These are phyloP conservation scores for Cladophialophora psammophila DNA, from an alignment of 2,329 filamentous ascomycete genomes.

Conservation along the genomic window DNA sequence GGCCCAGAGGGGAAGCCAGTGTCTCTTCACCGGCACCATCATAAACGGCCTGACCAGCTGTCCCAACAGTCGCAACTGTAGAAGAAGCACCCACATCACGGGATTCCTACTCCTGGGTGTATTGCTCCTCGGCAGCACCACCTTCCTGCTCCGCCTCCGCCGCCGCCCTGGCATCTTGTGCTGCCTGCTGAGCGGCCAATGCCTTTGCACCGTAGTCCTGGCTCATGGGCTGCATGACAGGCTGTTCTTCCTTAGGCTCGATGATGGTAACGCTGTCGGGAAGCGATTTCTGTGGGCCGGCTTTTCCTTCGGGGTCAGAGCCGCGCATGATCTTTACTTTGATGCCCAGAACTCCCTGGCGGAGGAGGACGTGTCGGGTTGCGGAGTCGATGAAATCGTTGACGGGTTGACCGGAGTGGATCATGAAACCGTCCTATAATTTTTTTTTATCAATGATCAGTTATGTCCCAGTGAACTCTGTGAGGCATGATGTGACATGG, in stretches of 20 bases:
- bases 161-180: conserved; percentile 64
- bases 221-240: conserved; percentile 91
- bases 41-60: conserved; percentile 8
- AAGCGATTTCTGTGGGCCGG: conserved; percentile 94
- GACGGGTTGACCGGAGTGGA: conserved; percentile 99
- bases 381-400: conserved; percentile 99
- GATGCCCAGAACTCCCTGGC: conserved; percentile 99
- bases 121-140: conserved; percentile 49
- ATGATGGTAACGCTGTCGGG: conserved; percentile 99
- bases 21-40: conserved; percentile 17
- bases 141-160: conserved; percentile 43
- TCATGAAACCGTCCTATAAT: conserved; percentile 93
- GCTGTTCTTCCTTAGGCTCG: conserved; percentile 99
- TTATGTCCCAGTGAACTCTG: conserved; percentile 8
- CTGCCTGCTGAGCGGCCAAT: conserved; percentile 65
- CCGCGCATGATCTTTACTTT: conserved; percentile 99
- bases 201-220: conserved; percentile 99
- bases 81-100: conserved; percentile 15
- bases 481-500: neutral
- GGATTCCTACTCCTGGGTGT: conserved; percentile 54
- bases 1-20: neutral
- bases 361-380: conserved; percentile 98
- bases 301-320: conserved; percentile 98
- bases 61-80: conserved; percentile 11
- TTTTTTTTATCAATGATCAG: conserved; percentile 5